These are phyloP conservation scores for Tulasnella sp. DNA, from an alignment of 768 basidiomycete genomes.

Conservation along the genomic window DNA sequence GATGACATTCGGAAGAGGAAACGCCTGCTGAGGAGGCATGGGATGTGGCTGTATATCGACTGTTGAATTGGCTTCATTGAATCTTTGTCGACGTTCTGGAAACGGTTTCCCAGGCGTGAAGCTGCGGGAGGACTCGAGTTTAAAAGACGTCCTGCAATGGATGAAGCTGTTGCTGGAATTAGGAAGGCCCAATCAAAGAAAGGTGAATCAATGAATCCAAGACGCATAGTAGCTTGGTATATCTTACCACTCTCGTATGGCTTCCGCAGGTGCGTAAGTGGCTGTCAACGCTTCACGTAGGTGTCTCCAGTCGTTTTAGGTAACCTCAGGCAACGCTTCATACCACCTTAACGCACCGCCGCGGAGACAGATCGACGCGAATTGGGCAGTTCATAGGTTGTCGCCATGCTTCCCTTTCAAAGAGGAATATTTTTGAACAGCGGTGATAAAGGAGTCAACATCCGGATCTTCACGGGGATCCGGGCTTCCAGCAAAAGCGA, in stretches of 20 bases:
- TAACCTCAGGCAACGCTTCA: not conserved
- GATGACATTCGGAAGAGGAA: not conserved
- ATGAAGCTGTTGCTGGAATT: not conserved
- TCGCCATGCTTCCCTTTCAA: not conserved
- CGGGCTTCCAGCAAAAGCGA: not conserved
- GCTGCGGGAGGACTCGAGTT: not conserved
- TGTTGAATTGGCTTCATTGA: not conserved
- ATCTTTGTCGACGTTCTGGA: not conserved
- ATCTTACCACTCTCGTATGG: not conserved
- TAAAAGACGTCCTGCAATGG: not conserved
- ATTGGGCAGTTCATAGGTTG: not conserved
- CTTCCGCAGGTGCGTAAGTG: not conserved
- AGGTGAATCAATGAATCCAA: not conserved
- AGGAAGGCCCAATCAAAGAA: not conserved
- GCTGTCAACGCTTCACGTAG: not conserved
- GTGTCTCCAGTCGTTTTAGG: not conserved
- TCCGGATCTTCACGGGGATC: not conserved
- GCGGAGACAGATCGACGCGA: not conserved
- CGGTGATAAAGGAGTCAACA: not conserved
- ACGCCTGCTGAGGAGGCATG: no score
- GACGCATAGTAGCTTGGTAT: not conserved
- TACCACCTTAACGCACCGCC: not conserved
- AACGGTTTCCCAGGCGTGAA: not conserved
- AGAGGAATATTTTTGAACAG: not conserved
- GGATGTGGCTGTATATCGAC: not conserved